phyloP scores from a whole-genome alignment of 805 yeast species.

The Ogataea nakhonphanomensis region DNA sequence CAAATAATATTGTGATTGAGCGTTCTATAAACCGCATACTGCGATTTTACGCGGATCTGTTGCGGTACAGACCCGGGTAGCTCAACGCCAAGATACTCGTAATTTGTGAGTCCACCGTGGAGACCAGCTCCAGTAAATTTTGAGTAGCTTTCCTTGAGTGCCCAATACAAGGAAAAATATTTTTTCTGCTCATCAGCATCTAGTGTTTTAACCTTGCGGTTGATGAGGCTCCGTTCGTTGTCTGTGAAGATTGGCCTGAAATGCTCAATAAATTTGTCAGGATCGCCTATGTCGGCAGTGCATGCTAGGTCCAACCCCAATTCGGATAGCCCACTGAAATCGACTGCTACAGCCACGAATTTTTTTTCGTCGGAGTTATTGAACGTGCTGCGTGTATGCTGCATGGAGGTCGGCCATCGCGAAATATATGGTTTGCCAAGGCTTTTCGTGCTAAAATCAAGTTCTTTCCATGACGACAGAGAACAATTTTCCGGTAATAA shows the following conservation, averaged over 20 bases:
- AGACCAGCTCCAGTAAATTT: constrained; percentile 66
- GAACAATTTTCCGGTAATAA: constrained; percentile 32
- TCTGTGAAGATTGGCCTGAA: constrained; percentile 30
- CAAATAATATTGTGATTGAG: constrained; percentile 7
- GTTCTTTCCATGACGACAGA: constrained; percentile 10
- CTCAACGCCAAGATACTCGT: constrained; percentile 20
- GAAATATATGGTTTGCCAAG: constrained; percentile 57
- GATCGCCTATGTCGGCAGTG: constrained; percentile 28
- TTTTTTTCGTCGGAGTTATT: constrained; percentile 60
- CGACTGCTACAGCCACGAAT: constrained; percentile 44
- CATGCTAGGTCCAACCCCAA: constrained; percentile 50
- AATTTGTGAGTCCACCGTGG: constrained; percentile 24
- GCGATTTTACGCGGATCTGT: neutral
- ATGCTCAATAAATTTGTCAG: constrained; percentile 27
- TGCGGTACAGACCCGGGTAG: constrained; percentile 1
- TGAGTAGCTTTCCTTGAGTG: constrained; percentile 73
- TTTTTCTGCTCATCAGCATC: constrained; percentile 12
- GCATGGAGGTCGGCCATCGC: neutral
- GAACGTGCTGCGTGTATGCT: constrained; percentile 39
- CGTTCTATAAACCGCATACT: neutral
- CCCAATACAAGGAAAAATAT: constrained; percentile 63
- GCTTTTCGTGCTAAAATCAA: constrained; percentile 32
- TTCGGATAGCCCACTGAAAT: constrained; percentile 22
- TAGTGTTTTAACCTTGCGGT: constrained; percentile 4
- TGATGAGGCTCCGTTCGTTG: constrained; percentile 30